Evolutionary conservation across 2,329 filamentous ascomycete genomes (phyloP).

Genomic region (Colletotrichum sojae): DNA sequence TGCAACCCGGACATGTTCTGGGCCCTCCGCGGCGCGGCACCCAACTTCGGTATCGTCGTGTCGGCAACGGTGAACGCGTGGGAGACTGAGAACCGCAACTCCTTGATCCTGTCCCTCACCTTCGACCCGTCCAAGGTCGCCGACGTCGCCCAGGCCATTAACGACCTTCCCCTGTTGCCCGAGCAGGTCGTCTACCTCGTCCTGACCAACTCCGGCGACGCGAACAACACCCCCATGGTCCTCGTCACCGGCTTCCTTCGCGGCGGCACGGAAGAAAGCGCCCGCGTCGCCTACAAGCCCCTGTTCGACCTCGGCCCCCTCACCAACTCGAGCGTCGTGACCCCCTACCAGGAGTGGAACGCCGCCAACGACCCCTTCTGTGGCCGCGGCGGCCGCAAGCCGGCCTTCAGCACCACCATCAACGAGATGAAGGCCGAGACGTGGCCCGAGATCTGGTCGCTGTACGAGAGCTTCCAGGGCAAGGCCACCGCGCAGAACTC

Average conservation of each 20-base stretch:
- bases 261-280: conserved; percentile 49
- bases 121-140: conserved; percentile 48
- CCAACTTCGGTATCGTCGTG: conserved; percentile 65
- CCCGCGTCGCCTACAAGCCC: conserved; percentile 50
- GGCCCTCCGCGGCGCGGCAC: conserved; percentile 64
- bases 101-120: conserved; percentile 45
- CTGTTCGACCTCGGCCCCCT: conserved; percentile 52
- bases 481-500: conserved; percentile 49
- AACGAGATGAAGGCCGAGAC: conserved; percentile 50
- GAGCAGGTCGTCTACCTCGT: conserved; percentile 53
- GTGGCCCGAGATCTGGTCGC: conserved; percentile 57
- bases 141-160: conserved; percentile 51
- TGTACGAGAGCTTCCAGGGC: conserved; percentile 52
- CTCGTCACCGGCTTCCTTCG: conserved; percentile 49
- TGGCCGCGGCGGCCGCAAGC: conserved; percentile 54
- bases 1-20: conserved; percentile 60
- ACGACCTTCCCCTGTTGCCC: conserved; percentile 52
- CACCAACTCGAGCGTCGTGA: conserved; percentile 45
- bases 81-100: conserved; percentile 44
- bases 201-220: conserved; percentile 44
- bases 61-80: conserved; percentile 60
- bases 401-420: conserved; percentile 52
- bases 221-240: conserved; percentile 44
- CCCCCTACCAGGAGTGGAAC: conserved; percentile 56
- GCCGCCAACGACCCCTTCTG: conserved; percentile 54